Base-by-base conservation (phyloP, 2,329 filamentous ascomycete genomes). In the Neobulgaria alba region DNA sequence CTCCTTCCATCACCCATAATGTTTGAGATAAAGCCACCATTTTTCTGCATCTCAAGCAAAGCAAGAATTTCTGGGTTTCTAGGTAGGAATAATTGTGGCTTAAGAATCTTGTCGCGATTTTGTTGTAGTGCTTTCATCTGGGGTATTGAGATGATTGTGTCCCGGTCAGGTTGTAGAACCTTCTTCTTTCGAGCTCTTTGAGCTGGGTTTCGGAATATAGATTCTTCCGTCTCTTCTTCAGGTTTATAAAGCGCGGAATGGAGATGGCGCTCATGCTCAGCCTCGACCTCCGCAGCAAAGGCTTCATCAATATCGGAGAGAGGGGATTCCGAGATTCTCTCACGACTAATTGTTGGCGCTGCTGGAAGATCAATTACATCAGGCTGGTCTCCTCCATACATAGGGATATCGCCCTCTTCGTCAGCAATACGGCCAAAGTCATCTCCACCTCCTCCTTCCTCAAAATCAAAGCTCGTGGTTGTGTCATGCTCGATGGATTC, bases 1-100 rank as follows among this genome's bases (percentile, higher is more conserved):
- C 80, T 81, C 48, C 85, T 79, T 29, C 81, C 85, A 47, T 89
- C 86, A 38, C 85, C 81, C 65, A 95, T 80, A 48, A 95, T 81
- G 54, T 78, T 89, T 3, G 82, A 85, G 14, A 95, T 85, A 55
- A 98, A 96, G 29, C 80, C 85, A 39, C 92, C 90, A 39, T 76
- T 87, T 65, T 84, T 88, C 62, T 95, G 92, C 74, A 95, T 83
- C 54, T 89, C 86, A 69, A 95, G 83, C 16, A 98, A 68, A 23
- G 87, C 85, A 20, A 96, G 72, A 10, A 96, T 71, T 39, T 90
- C 79, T 2, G 89, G 86, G 52, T 98, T 88, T 29, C 85, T 79
- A 2, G 90, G 87, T 33, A 98, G 69, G 63, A 93, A 95, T 1
- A 80, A 79, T 5, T 85, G 79, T 2, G 82, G 76, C 63, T 84